Evolutionary conservation across 768 basidiomycete genomes (phyloP).

Genomic region (Lactarius quietus): DNA sequence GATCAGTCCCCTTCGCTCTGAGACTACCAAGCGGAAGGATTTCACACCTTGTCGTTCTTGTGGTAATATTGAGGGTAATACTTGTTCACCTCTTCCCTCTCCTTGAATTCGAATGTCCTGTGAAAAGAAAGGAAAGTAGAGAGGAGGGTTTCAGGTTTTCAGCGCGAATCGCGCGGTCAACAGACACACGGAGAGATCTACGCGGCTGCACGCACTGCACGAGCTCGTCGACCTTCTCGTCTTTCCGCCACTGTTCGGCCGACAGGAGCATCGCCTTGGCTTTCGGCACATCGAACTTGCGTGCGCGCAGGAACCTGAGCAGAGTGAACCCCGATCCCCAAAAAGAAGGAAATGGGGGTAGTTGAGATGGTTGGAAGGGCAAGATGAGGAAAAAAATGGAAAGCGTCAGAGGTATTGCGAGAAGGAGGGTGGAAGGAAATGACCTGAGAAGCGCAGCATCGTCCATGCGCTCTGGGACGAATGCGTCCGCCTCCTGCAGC

Average conservation of each 20-base stretch:
- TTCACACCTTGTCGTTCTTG: slow-evolving; percentile 89
- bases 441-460: slow-evolving; percentile 68
- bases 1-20: background rate
- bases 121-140: background rate
- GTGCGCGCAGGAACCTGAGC: slow-evolving; percentile 81
- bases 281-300: slow-evolving; percentile 83
- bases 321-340: background rate
- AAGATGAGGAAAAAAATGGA: background rate
- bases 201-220: slow-evolving; percentile 45
- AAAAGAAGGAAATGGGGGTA: background rate
- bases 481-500: slow-evolving; percentile 55
- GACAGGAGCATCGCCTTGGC: slow-evolving; percentile 81
- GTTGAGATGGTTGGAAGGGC: background rate
- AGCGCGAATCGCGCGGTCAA: background rate
- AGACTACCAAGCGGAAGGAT: slow-evolving; percentile 19
- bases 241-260: slow-evolving; percentile 87
- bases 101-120: slow-evolving; percentile 84
- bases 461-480: slow-evolving; percentile 63
- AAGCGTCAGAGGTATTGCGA: background rate
- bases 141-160: background rate
- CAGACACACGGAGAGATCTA: background rate
- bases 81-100: slow-evolving; percentile 79
- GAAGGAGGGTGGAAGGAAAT: background rate
- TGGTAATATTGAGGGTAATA: slow-evolving; percentile 97
- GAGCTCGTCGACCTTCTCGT: slow-evolving; percentile 77